Evolutionary conservation across 2,329 filamentous ascomycete genomes (phyloP).

Genomic region (Colletotrichum sp.): DNA sequence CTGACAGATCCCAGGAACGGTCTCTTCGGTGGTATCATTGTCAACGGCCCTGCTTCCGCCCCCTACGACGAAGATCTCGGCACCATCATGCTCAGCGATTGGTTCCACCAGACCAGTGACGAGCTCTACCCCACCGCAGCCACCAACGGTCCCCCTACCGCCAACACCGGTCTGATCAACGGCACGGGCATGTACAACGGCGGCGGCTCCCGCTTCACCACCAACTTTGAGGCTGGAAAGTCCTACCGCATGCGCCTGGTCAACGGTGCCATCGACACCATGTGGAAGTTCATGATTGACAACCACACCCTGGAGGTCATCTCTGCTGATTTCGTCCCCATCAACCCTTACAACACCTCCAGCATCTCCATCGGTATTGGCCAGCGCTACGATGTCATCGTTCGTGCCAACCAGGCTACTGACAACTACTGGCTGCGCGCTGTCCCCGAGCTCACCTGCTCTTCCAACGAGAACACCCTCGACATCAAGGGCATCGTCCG

Average conservation of each 20-base stretch:
- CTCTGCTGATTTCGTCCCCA: constrained; percentile 59
- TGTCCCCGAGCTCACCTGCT: constrained; percentile 45
- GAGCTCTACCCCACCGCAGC: constrained; percentile 33
- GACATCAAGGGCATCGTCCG: constrained; percentile 56
- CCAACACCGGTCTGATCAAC: constrained; percentile 52
- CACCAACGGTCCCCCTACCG: constrained; percentile 33
- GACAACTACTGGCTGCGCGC: constrained; percentile 55
- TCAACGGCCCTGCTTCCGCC: constrained; percentile 62
- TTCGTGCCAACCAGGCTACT: constrained; percentile 41
- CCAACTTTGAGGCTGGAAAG: constrained; percentile 44
- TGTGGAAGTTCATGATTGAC: constrained; percentile 57
- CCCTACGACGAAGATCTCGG: constrained; percentile 70
- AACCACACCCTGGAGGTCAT: constrained; percentile 64
- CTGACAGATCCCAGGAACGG: constrained; percentile 38
- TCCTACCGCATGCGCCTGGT: constrained; percentile 53
- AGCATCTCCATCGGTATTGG: constrained; percentile 55
- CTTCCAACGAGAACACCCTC: constrained; percentile 38
- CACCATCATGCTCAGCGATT: constrained; percentile 61
- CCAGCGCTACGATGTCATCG: constrained; percentile 51
- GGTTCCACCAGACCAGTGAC: constrained; percentile 52
- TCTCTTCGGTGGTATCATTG: constrained; percentile 63
- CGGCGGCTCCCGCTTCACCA: constrained; percentile 37
- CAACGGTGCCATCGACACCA: constrained; percentile 48
- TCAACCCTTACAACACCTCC: constrained; percentile 57
- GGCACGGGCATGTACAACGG: constrained; percentile 42